phyloP scores from a whole-genome alignment of 352 stramenopile genomes.

The Globisporangium canariense region DNA sequence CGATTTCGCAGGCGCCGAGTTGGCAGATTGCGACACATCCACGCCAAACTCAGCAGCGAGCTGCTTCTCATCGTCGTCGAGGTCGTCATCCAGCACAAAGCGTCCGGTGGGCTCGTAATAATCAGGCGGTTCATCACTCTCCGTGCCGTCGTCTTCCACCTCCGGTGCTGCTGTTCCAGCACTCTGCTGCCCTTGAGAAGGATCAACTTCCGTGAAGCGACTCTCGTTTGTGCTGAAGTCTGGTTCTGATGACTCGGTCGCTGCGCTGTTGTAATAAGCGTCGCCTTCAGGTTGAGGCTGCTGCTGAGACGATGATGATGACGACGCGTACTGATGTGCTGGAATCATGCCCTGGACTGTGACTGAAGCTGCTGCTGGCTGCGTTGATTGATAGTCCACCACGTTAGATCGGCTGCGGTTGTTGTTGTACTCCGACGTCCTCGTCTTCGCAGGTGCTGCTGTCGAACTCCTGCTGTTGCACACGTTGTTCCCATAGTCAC shows the following conservation, averaged over 20 bases:
- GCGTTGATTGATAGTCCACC: neutral
- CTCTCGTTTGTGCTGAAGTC: neutral
- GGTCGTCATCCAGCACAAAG: neutral
- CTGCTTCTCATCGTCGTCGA: neutral
- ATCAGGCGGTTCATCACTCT: neutral
- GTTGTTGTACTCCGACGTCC: neutral
- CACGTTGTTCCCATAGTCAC: neutral
- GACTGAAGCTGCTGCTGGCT: neutral
- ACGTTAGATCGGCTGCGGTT: neutral
- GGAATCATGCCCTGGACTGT: neutral
- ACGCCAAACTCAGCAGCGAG: neutral
- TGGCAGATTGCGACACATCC: neutral
- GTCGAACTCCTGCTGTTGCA: neutral
- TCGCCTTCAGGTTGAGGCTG: neutral
- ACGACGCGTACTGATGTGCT: neutral
- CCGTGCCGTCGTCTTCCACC: neutral
- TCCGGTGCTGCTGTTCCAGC: neutral
- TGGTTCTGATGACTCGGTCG: neutral
- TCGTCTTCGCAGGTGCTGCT: neutral
- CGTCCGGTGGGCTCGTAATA: neutral
- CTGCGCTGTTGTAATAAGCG: neutral
- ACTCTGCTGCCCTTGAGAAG: neutral
- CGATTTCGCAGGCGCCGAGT: neutral
- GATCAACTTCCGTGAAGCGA: conserved; percentile 1
- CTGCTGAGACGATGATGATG: neutral